Percentiles rank a stretch among this genome's conserved stretches.
Conservation (phyloP, 768 basidiomycete genomes). For the Candolleomyces aberdarensis region DNA sequence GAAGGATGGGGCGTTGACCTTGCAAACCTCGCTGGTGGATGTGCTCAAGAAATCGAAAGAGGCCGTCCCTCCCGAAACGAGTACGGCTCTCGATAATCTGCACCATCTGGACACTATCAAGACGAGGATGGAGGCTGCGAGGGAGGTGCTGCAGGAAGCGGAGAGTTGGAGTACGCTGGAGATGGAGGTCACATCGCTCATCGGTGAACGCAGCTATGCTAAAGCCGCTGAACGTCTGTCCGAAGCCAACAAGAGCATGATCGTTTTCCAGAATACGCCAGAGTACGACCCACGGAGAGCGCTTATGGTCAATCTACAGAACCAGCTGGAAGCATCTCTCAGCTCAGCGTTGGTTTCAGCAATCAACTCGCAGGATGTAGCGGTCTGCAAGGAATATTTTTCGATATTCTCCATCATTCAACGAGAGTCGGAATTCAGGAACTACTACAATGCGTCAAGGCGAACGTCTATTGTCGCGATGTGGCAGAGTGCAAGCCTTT, state of each 20-base stretch:
- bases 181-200: conserved; percentile 83
- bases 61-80: conserved; percentile 55
- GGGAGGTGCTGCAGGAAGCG: conserved; percentile 90
- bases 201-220: conserved; percentile 73
- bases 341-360: conserved; percentile 89
- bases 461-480: conserved; percentile 57
- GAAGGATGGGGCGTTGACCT: conserved; percentile 81
- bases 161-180: conserved; percentile 97
- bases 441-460: conserved; percentile 90
- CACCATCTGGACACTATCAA: conserved; percentile 82
- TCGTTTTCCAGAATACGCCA: conserved; percentile 88
- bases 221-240: conserved; percentile 92
- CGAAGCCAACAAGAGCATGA: conserved; percentile 86
- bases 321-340: conserved; percentile 90
- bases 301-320: conserved; percentile 89
- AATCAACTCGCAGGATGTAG: conserved; percentile 74
- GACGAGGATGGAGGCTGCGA: conserved; percentile 79
- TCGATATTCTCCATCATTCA: conserved; percentile 89
- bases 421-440: conserved; percentile 87
- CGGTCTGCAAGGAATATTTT: conserved; percentile 74
- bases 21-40: conserved; percentile 63
- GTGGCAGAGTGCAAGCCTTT: conserved; percentile 64
- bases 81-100: conserved; percentile 69
- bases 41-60: conserved; percentile 55
- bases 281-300: conserved; percentile 86